These are phyloP conservation scores for Afroboletus lepidellus DNA, from an alignment of 1,284 basidiomycete genomes.

Conservation along the genomic window DNA sequence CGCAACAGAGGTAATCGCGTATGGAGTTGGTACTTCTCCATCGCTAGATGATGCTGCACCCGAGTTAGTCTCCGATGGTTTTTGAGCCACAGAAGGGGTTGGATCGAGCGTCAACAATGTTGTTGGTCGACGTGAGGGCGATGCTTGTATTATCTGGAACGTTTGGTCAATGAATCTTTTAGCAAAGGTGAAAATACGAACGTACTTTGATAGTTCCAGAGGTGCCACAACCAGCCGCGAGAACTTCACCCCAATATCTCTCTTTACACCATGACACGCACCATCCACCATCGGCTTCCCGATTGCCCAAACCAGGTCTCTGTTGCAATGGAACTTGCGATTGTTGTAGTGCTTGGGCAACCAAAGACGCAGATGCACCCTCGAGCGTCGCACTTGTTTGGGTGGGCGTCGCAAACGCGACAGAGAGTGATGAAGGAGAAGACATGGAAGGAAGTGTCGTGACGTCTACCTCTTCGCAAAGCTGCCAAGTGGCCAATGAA, in stretches of 20 bases:
- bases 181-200: background rate
- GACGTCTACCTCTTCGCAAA: conserved; percentile 79
- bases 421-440: conserved; percentile 44
- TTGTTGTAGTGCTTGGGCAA: conserved; percentile 62
- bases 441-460: conserved; percentile 50
- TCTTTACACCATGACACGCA: conserved; percentile 93
- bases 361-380: conserved; percentile 54
- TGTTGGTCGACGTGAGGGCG: conserved; percentile 51
- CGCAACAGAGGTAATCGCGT: conserved; percentile 74
- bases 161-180: background rate
- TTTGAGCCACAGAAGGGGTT: conserved; percentile 28
- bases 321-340: conserved; percentile 44
- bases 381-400: conserved; percentile 57
- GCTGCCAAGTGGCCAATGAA: conserved; percentile 75
- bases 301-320: conserved; percentile 56
- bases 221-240: conserved; percentile 75
- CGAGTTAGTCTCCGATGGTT: conserved; percentile 13
- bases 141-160: conserved; percentile 55
- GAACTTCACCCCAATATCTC: conserved; percentile 86
- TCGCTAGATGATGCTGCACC: conserved; percentile 28
- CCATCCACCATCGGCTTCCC: conserved; percentile 89
- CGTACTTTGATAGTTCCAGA: conserved; percentile 72
- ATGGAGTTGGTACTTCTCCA: conserved; percentile 42
- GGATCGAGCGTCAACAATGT: conserved; percentile 45
- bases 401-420: conserved; percentile 66